Base-by-base conservation (phyloP, 2,329 filamentous ascomycete genomes). In the Teratosphaeria viscida region DNA sequence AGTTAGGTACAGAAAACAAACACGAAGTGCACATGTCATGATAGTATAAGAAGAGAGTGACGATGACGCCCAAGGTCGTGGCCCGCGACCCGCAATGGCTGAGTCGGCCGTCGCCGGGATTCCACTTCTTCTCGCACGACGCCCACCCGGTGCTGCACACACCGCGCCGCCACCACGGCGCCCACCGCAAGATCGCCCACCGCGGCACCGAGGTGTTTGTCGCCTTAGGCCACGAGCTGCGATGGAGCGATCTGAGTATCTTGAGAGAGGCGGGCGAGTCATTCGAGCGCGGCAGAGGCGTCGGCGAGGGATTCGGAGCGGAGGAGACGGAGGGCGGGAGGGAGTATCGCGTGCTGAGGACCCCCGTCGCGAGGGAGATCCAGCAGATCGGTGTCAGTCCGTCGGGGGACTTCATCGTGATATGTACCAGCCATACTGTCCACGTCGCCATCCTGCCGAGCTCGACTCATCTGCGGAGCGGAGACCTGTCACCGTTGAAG, bases 61-160 rank as follows among this genome's bases (percentile, higher is more conserved):
- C 39, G 29, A 60, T 55, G 52, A 61, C 96, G 96, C 92, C 89
- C 43, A 91, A 88, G 75, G 85, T 96, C 70, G 86, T 89, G 72
- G 85, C 85, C 73, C 92, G 91, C 75, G 92, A 90, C 69, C 91
- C 92, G 59, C 79, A 85, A 66, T 99, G 92, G 90, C 86, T 99
- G 59, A 85, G 86, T 63, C 83, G 86, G 69, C 87, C 88, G 56
- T 85, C 85, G 58, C 85, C 89, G 23, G 92, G 90, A 62, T 86
- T 89, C 72, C 81, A 85, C 60, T 81, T 97, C 68, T 96, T 97
- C 75, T 59, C 61, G 53, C 62, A 61, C 37, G 5, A 55, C 29
- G 49, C 58, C 52, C 26, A 61, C 23, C 23, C 23, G 52, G 8
- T 34, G 14, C 53, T 43, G 19, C 52, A 39, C 27, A 47, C 65